Percentiles rank a stretch among this genome's conserved stretches.
Evolutionary conservation across 179 eudicot genomes (phyloP).

Genomic region (Pouteria campechiana): DNA sequence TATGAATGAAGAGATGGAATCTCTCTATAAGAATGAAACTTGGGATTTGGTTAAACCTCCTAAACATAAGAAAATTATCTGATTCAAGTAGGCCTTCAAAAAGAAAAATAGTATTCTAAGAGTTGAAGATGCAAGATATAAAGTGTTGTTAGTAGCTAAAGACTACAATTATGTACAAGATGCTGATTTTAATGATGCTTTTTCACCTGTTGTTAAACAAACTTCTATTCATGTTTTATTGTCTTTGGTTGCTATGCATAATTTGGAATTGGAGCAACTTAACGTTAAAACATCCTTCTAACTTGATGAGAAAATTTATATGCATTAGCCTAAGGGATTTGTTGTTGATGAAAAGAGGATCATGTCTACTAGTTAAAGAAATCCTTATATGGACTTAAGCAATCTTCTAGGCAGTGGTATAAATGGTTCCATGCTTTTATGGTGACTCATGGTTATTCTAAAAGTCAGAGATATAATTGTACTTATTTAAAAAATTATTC

Average conservation of each 20-base stretch:
- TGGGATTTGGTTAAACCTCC: background rate
- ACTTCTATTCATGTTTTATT: background rate
- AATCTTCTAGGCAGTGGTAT: background rate
- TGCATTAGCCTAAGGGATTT: background rate
- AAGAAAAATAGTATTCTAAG: background rate
- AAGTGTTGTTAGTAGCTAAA: background rate
- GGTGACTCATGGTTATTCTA: background rate
- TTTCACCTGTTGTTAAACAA: conserved; percentile 1
- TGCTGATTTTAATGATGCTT: background rate
- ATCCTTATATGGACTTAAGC: background rate
- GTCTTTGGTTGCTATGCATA: background rate
- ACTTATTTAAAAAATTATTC: background rate
- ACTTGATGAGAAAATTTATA: background rate
- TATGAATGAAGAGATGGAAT: background rate
- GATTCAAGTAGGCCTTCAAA: background rate
- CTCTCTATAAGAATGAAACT: background rate
- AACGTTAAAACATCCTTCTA: background rate
- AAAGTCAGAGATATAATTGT: background rate
- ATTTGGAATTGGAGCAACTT: background rate
- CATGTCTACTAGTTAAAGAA: background rate
- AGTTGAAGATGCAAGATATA: background rate
- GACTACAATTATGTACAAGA: background rate
- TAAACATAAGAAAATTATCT: background rate
- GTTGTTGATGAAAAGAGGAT: background rate
- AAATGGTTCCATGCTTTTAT: background rate